These are phyloP conservation scores for Cercospora berteroae DNA, from an alignment of 2,329 filamentous ascomycete genomes.

Conservation along the genomic window DNA sequence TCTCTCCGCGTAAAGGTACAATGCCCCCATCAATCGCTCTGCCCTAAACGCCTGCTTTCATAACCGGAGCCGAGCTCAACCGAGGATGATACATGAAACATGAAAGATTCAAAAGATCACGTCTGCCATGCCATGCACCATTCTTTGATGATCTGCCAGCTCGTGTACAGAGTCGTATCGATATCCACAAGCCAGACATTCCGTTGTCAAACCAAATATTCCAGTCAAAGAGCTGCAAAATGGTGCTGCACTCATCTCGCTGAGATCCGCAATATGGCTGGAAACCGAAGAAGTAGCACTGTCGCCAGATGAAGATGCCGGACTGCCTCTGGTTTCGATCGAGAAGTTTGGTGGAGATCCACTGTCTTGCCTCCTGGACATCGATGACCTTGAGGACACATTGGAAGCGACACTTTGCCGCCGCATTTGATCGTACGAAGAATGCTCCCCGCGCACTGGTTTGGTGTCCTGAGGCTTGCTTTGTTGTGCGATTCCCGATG, in stretches of 20 bases:
- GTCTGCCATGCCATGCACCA: slow-evolving; percentile 25
- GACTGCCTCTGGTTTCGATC: slow-evolving; percentile 8
- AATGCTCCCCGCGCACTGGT: slow-evolving; percentile 3
- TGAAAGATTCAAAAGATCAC: slow-evolving; percentile 20
- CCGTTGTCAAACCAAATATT: slow-evolving; percentile 15
- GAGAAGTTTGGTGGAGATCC: slow-evolving; percentile 13
- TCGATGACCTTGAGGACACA: slow-evolving; percentile 10
- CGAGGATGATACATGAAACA: slow-evolving; percentile 6
- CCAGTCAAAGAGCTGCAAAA: slow-evolving; percentile 15
- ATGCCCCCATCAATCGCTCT: neutral
- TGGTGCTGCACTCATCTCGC: slow-evolving; percentile 20
- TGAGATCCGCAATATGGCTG: slow-evolving; percentile 6
- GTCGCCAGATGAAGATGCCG: slow-evolving; percentile 17
- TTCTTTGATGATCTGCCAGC: slow-evolving; percentile 27
- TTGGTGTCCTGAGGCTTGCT: slow-evolving; percentile 1
- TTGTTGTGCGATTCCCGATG: neutral
- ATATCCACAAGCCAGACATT: slow-evolving; percentile 28
- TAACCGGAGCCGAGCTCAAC: slow-evolving; percentile 6
- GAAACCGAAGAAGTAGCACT: slow-evolving; percentile 9
- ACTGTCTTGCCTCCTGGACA: slow-evolving; percentile 6
- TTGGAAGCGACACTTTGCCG: slow-evolving; percentile 14
- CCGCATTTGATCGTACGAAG: slow-evolving; percentile 6
- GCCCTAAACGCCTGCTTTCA: neutral
- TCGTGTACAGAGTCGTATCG: slow-evolving; percentile 27
- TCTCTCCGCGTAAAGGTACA: neutral